Base-by-base conservation (phyloP, 2,329 filamentous ascomycete species). In the Calonectria pseudoreteaudii region DNA sequence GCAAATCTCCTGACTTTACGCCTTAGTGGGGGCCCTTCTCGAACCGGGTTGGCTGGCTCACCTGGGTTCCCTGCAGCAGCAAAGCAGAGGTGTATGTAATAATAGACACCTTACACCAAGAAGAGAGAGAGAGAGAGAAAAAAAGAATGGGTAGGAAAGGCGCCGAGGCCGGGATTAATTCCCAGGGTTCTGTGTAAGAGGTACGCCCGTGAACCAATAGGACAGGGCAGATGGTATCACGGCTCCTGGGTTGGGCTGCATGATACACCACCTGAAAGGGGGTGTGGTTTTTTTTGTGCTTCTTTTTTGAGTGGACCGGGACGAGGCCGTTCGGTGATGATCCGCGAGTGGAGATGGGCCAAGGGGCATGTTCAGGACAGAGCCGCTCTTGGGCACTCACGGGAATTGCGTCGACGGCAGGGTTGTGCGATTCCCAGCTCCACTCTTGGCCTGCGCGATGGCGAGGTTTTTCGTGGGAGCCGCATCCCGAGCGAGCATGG, bases 1-100 rank as follows among this genome's bases (percentile, higher is more conserved):
- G 58, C 56, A 72, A 74, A 72, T 75, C 77, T 77, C 75, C 75
- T 79, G 78, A 79, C 74, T 72, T 74, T 36, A 52, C 58, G 66
- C 56, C 41, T 65, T 52, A 13, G 49, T 65, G 36, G 53, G 53
- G 47, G 18, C 38, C 68, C 38, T 36, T 23, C 36, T 62, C 56
- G 56, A 62, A 62, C 36, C 36, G 34, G 56, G 56, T 62, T 62
- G 56, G 56, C 16, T 62, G 34, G 34, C 56, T 60, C 56, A 60
- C 34, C 56, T 60, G 56, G 23, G 56, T 28, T 62, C 56, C 56
- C 56, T 62, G 56, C 50, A 53, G 56, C 50, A 53, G 28, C 9
- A 53, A 30, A 53, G 8, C 50, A 47, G 44, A 47, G 44, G 50
- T 53, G 50, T 36, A 62, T 62, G 36, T 16, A 62, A 62, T 62